Evolutionary conservation across 345 rosid species (phyloP), one percentile per base, ranked within the genome.

Genomic region (Euphorbia tirucalli): DNA sequence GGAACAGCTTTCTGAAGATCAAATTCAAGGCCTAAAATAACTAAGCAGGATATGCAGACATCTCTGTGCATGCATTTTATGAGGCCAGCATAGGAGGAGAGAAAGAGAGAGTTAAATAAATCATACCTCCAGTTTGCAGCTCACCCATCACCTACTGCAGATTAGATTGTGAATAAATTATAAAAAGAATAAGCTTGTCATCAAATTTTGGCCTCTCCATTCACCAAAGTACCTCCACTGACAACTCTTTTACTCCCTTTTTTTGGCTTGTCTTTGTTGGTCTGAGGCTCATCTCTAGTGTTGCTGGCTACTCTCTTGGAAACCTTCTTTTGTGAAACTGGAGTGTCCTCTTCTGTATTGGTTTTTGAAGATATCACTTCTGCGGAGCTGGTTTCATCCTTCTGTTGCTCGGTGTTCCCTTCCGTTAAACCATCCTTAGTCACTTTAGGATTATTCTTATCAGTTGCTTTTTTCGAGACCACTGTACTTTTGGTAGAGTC

Each of bases 161-260:
- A n/a, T 56, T 77, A 64, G 61, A 72, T 62, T 41, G 71, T 72
- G 66, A 21, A 64, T 63, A 30, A 57, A 48, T 65, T 14, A 73
- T 41, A 70, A 49, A 41, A 22, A 43, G 10, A 65, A 13, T 22
- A 32, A 43, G 44, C 61, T 74, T 52, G 46, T 81, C 74, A 83
- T 75, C 92, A 82, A 75, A 83, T 59, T 78, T 83, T 83, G 67
- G 90, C 92, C 79, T 84, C 91, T 74, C 85, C 91, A 31, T 89
- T 86, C 25, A 90, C 91, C 68, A 85, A 75, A 70, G 77, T 86
- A 79, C 79, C 68, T 71, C 76, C 72, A 52, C 84, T 73, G 65
- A 72, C 87, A 68, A 74, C 78, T 71, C 71, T 62, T 35, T 74
- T 67, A 60, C 75, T 74, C 71, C 83, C 83, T 75, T 77, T 83